phyloP scores from a whole-genome alignment of 495 filamentous ascomycete genomes.

The Penicillium flavigenum region DNA sequence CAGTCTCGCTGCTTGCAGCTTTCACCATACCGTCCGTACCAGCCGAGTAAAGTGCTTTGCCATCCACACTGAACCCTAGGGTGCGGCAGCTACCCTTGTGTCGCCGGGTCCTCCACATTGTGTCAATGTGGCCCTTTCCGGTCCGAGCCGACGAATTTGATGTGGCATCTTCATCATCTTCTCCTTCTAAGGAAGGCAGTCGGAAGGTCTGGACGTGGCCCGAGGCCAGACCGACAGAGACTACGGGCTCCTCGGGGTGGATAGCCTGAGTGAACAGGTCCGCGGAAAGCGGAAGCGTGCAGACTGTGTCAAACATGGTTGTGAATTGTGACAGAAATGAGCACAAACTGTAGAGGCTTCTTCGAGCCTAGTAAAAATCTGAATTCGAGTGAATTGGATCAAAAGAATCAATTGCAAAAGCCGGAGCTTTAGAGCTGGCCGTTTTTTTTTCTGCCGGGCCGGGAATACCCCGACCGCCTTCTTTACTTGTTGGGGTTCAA shows the following conservation, averaged over 20 bases:
- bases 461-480: conserved; percentile 20
- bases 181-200: conserved; percentile 58
- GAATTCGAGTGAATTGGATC: background rate
- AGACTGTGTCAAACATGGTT: conserved; percentile 78
- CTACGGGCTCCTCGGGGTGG: conserved; percentile 77
- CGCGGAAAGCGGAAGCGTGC: conserved; percentile 79
- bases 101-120: conserved; percentile 79
- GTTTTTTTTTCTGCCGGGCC: conserved; percentile 24
- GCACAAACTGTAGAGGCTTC: background rate
- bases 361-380: background rate
- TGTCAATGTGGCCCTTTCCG: conserved; percentile 75
- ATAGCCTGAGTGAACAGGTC: conserved; percentile 89
- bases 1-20: conserved; percentile 75
- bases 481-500: conserved; percentile 6
- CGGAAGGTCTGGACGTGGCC: conserved; percentile 87
- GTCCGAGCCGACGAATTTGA: conserved; percentile 45
- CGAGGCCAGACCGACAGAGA: conserved; percentile 78
- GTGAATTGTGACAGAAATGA: background rate
- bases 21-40: conserved; percentile 91
- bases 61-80: conserved; percentile 74
- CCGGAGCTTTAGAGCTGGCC: conserved; percentile 18
- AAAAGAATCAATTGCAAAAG: conserved; percentile 1
- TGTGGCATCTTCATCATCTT: conserved; percentile 49
- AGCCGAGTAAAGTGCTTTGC: conserved; percentile 75
- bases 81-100: conserved; percentile 91